Evolutionary conservation across 2,329 filamentous ascomycete species (phyloP), one percentile per base, ranked within the genome.

Genomic region (Pseudopyrenochaeta lycopersici): DNA sequence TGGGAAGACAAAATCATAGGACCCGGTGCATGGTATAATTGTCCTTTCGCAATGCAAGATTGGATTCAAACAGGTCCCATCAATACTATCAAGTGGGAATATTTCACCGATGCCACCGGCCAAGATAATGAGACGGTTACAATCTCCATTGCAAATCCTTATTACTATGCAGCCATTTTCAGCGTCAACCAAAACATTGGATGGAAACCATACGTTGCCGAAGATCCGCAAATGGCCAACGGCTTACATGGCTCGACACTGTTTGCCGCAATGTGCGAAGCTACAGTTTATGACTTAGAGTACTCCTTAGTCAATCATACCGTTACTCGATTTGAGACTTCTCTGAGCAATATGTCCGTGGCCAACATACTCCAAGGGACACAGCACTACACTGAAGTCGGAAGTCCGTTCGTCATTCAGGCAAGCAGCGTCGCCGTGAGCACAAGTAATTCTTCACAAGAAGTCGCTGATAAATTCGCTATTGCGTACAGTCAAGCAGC

Each of bases 401-500:
- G 46, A n/a, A 42, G 20, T 14, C 46, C 35, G 2, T 39, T 29
- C 30, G 18, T 49, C 15, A 35, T 49, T n/a, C 46, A 49, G 23
- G 46, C 46, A 9, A 35, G 29, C 15, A 33, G 21, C 14, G 30
- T 49, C 21, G 46, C 46, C 6, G 23, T 27, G 23, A 36, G 30
- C 15, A 6, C 15, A 5, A 49, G 46, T 29, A 41, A 41, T 35
- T 29, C 23, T 14, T 27, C 36, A 18, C 20, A 31, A 29, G 23
- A 42, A 39, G 23, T 49, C 14, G 46, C 46, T 3, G 36, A 49
- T 14, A 17, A 42, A 30, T 49, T 42, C 30, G 46, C 46, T 11
- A 9, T 42, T 18, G 46, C 46, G 20, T 49, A 49, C 30, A 49
- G 36, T 21, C 46, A 49, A 18, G 32, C 46, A 14, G 46, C 46